Evolutionary conservation across 352 stramenopile genomes (phyloP).

Genomic region (Blastocystis sp.): DNA sequence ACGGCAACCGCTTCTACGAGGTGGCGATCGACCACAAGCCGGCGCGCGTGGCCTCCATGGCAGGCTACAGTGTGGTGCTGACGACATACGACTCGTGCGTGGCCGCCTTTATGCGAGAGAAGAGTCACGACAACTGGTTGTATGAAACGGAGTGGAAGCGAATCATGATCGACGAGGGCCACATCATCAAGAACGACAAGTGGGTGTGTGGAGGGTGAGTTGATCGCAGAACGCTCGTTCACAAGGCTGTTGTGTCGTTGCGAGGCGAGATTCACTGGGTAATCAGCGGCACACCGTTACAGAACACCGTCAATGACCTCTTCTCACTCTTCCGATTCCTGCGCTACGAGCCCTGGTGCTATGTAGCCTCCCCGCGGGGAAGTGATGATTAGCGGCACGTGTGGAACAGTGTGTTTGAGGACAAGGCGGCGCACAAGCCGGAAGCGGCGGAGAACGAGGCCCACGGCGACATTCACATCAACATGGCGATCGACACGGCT

Average conservation of each 20-base stretch:
- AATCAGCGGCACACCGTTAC: slow-evolving; percentile 83
- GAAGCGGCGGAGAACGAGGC: slow-evolving; percentile 69
- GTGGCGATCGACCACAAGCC: slow-evolving; percentile 22
- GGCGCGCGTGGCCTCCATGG: not conserved
- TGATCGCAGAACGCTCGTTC: slow-evolving; percentile 62
- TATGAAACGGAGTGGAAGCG: slow-evolving; percentile 77
- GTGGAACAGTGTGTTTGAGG: slow-evolving; percentile 46
- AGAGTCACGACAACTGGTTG: slow-evolving; percentile 71
- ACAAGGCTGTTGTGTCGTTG: slow-evolving; percentile 73
- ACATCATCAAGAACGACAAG: slow-evolving; percentile 83
- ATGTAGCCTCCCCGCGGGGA: not conserved
- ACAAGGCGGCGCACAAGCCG: slow-evolving; percentile 75
- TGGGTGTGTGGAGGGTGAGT: slow-evolving; percentile 77
- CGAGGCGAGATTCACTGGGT: slow-evolving; percentile 80
- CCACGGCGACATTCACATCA: slow-evolving; percentile 52
- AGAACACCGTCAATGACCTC: slow-evolving; percentile 83
- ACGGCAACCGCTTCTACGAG: slow-evolving; percentile 29
- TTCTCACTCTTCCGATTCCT: slow-evolving; percentile 80
- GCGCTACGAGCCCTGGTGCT: slow-evolving; percentile 76
- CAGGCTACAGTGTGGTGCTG: slow-evolving; percentile 67
- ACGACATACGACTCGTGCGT: slow-evolving; percentile 70
- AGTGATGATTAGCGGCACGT: slow-evolving; percentile 2
- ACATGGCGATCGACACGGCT: slow-evolving; percentile 42
- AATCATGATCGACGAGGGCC: slow-evolving; percentile 84
- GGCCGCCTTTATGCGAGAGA: not conserved